Percentiles rank a stretch among this genome's conserved stretches.
Evolutionary conservation across 257 asterid genomes (phyloP).

Genomic region (Jasminum sambac): DNA sequence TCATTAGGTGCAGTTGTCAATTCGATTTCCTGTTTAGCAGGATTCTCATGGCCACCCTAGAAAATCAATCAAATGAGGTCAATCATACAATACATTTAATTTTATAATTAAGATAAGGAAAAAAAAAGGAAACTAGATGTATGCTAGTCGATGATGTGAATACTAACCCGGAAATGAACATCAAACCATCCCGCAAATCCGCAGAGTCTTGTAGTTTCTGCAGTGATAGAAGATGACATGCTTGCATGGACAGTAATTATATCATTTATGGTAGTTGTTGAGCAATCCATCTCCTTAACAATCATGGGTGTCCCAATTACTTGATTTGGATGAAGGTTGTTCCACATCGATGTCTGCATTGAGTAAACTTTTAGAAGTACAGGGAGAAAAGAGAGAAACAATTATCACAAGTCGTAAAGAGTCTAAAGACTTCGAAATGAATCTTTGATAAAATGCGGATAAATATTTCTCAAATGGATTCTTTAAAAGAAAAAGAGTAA

Average conservation of each 20-base stretch:
- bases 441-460: neutral
- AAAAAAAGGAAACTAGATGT: neutral
- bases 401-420: too few relatives aligned
- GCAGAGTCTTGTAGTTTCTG: conserved; percentile 59
- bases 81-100: too few relatives aligned
- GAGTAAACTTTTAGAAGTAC: conserved; percentile 22
- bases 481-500: neutral
- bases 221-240: conserved; percentile 64
- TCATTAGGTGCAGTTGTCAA: conserved; percentile 83
- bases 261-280: conserved; percentile 59
- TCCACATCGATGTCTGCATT: conserved; percentile 79
- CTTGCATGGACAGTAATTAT: conserved; percentile 53
- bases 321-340: conserved; percentile 84
- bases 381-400: conserved; percentile 6
- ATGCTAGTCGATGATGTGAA: conserved; percentile 11
- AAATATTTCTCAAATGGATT: neutral
- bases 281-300: conserved; percentile 84
- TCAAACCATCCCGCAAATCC: conserved; percentile 99
- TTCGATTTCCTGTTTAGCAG: conserved; percentile 74
- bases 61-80: conserved; percentile 23
- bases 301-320: conserved; percentile 71
- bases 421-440: too few relatives aligned
- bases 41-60: conserved; percentile 67
- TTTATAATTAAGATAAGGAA: too few relatives aligned
- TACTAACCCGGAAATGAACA: conserved; percentile 92